Evolutionary conservation across 2,329 filamentous ascomycete species (phyloP).

Genomic region (Lecanosticta acicola): DNA sequence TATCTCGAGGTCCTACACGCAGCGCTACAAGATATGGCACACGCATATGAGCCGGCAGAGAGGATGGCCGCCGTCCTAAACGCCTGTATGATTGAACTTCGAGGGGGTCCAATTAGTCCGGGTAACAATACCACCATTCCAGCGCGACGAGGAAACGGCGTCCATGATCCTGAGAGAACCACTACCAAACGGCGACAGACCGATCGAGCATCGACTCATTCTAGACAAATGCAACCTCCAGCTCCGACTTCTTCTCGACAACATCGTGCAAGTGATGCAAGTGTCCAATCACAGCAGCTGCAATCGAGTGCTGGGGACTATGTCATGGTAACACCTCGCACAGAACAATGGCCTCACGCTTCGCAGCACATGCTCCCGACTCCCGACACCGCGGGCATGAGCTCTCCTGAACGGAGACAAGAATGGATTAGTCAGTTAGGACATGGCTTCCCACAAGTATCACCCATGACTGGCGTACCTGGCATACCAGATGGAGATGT

Average conservation of each 20-base stretch:
- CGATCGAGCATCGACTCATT: neutral
- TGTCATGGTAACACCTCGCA: constrained; percentile 15
- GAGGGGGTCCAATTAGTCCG: constrained; percentile 22
- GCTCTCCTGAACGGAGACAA: constrained; percentile 4
- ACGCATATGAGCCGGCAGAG: constrained; percentile 22
- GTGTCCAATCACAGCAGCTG: constrained; percentile 6
- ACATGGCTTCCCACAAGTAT: constrained; percentile 9
- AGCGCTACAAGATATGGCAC: constrained; percentile 22
- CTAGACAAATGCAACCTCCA: constrained; percentile 17
- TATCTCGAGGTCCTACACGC: constrained; percentile 24
- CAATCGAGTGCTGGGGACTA: constrained; percentile 10
- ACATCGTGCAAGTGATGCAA: constrained; percentile 12
- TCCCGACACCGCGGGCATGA: constrained; percentile 2
- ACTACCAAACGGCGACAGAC: constrained; percentile 20
- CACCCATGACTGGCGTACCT: constrained; percentile 13
- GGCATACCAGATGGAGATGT: constrained; percentile 11
- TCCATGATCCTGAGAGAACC: constrained; percentile 13
- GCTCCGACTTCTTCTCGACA: constrained; percentile 4
- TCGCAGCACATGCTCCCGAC: constrained; percentile 9
- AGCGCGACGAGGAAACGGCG: constrained; percentile 16
- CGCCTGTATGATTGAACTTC: constrained; percentile 22
- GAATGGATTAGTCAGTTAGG: constrained; percentile 15
- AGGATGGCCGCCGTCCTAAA: constrained; percentile 23
- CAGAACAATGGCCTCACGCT: neutral
- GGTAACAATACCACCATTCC: constrained; percentile 10